phyloP scores from a whole-genome alignment of 73 alveolate species.

The Paraurostyla sp. region DNA sequence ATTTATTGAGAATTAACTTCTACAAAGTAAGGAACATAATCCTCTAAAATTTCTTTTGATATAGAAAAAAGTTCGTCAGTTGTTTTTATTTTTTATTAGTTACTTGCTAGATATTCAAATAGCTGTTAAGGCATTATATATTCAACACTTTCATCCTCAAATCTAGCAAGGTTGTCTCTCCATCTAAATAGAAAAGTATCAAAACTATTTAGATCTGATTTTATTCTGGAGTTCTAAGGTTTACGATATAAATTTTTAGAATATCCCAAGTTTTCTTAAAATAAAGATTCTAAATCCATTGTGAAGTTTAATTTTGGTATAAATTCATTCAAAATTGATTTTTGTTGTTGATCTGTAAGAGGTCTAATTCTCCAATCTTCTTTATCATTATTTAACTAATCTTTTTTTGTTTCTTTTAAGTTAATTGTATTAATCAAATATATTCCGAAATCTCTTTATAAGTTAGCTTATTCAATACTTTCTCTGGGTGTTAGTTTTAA shows the following conservation, averaged over 20 bases:
- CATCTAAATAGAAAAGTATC: background rate
- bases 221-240: background rate
- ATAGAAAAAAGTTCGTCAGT: background rate
- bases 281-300: background rate
- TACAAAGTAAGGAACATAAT: background rate
- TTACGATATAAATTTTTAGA: background rate
- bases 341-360: background rate
- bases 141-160: slow-evolving; percentile 32
- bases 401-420: background rate
- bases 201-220: background rate
- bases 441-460: slow-evolving; percentile 26
- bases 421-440: background rate
- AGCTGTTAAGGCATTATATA: background rate
- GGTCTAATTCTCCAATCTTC: slow-evolving; percentile 30
- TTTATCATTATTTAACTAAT: background rate
- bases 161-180: slow-evolving; percentile 32
- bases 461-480: background rate
- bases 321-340: background rate
- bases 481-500: background rate
- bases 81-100: background rate
- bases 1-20: background rate
- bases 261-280: background rate
- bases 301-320: too few species aligned
- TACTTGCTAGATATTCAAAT: background rate
- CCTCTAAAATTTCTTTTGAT: background rate